phyloP scores from a whole-genome alignment of 768 basidiomycete species.

The Collybia sordida region DNA sequence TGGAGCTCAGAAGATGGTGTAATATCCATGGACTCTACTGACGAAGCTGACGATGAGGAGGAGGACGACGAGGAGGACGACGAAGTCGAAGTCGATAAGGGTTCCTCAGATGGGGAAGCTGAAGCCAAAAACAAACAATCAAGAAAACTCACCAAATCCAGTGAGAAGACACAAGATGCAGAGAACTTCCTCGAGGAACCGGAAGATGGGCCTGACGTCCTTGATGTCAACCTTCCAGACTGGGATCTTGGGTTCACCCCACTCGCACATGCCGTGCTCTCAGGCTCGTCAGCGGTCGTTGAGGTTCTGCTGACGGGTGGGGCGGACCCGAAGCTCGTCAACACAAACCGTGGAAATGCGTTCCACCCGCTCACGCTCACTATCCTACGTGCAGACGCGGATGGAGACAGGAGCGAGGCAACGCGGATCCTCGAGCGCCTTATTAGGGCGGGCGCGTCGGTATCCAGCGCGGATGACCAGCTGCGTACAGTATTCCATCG shows the following conservation, averaged over 20 bases:
- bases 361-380: conserved; percentile 41
- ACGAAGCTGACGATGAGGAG: conserved; percentile 29
- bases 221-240: too few species aligned
- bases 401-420: too few species aligned
- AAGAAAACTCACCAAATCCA: conserved; percentile 14
- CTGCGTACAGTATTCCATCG: conserved; percentile 42
- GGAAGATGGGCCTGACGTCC: too few species aligned
- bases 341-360: conserved; percentile 11
- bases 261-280: conserved; percentile 28
- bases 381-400: conserved; percentile 40
- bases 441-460: conserved; percentile 38
- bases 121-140: conserved; percentile 21
- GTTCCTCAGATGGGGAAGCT: too few species aligned
- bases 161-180: neutral
- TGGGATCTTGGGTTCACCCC: too few species aligned
- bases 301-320: conserved; percentile 47
- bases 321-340: conserved; percentile 40
- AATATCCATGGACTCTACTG: conserved; percentile 14
- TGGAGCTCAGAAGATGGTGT: conserved; percentile 46
- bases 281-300: conserved; percentile 41
- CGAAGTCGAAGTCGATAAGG: conserved; percentile 25
- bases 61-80: conserved; percentile 29
- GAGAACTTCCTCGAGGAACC: too few species aligned
- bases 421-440: conserved; percentile 38
- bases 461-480: conserved; percentile 36